These are phyloP conservation scores for Choanephora cucurbitarum DNA, from an alignment of 371 early-diverging fungal genomes.

Conservation along the genomic window DNA sequence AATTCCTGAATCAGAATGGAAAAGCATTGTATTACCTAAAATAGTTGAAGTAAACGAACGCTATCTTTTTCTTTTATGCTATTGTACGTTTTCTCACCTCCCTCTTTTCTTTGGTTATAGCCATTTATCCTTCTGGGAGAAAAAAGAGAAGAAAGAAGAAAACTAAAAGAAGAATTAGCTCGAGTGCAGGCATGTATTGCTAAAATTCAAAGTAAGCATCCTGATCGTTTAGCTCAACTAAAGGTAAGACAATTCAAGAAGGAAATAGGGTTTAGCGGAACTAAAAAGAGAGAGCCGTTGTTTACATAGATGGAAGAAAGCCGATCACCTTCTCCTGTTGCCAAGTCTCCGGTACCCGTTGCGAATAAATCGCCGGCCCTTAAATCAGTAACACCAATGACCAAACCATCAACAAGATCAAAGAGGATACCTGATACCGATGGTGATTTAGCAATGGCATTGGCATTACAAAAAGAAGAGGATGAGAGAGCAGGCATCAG, in stretches of 20 bases:
- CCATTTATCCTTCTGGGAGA: conserved; percentile 50
- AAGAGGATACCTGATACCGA: conserved; percentile 4
- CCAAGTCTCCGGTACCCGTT: not conserved
- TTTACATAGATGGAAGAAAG: conserved; percentile 5
- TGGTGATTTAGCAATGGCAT: conserved; percentile 29
- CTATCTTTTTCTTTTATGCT: no score
- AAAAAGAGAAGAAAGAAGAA: conserved; percentile 56
- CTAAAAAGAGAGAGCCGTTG: not conserved
- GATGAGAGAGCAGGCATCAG: conserved; percentile 7
- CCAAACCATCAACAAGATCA: not conserved
- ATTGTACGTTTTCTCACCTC: not conserved
- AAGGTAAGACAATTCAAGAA: conserved; percentile 26
- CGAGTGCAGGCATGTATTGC: conserved; percentile 36
- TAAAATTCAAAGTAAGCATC: conserved; percentile 27
- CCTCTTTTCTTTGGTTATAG: conserved; percentile 10
- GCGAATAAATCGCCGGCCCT: conserved; percentile 9
- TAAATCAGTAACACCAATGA: conserved; percentile 15
- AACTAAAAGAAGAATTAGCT: conserved; percentile 40
- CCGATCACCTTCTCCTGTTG: conserved; percentile 4
- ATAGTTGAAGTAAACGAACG: conserved; percentile 67
- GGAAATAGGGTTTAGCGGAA: no score
- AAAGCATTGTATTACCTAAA: conserved; percentile 63
- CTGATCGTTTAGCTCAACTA: conserved; percentile 35
- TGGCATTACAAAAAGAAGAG: conserved; percentile 31
- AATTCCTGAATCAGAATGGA: conserved; percentile 69